phyloP scores from a whole-genome alignment of 176 grass and related monocot genomes.

The Oropetium thomaeum region DNA sequence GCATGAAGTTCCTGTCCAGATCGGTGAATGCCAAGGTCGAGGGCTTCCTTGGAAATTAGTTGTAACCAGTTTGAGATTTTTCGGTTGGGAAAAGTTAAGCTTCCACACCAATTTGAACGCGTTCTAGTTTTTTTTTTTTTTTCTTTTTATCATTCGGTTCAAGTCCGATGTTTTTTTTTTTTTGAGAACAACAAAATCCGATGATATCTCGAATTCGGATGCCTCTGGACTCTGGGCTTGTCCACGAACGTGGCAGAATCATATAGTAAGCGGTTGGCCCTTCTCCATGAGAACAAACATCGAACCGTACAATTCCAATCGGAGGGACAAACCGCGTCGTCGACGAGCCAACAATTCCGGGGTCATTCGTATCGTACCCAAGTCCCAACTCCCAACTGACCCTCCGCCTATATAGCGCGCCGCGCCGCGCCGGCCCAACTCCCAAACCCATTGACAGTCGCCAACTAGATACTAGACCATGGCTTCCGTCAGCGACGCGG shows the following conservation, averaged over 20 bases:
- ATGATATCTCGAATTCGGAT: not conserved
- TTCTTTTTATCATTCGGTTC: too few species aligned
- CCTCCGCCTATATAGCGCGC: conserved; percentile 17
- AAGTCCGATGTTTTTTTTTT: too few species aligned
- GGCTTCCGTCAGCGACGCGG: conserved; percentile 15
- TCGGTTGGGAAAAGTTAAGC: not conserved
- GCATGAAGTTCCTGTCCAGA: conserved; percentile 58
- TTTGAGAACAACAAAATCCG: too few species aligned
- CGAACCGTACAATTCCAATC: not conserved
- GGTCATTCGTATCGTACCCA: not conserved
- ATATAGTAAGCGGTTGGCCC: not conserved
- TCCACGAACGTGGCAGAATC: too few species aligned
- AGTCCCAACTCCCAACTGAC: not conserved
- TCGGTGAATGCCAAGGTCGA: conserved; percentile 42
- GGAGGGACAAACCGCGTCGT: not conserved
- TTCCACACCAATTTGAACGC: not conserved
- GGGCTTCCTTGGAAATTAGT: conserved; percentile 31
- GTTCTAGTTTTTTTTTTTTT: too few species aligned
- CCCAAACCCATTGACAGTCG: not conserved
- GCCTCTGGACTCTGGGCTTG: too few species aligned
- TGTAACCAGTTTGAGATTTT: not conserved
- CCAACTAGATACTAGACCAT: conserved; percentile 23
- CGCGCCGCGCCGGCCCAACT: not conserved
- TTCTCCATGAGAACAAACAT: not conserved
- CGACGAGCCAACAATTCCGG: not conserved